Conservation (phyloP, 148 eudicot species). For the Oxyria digyna region DNA sequence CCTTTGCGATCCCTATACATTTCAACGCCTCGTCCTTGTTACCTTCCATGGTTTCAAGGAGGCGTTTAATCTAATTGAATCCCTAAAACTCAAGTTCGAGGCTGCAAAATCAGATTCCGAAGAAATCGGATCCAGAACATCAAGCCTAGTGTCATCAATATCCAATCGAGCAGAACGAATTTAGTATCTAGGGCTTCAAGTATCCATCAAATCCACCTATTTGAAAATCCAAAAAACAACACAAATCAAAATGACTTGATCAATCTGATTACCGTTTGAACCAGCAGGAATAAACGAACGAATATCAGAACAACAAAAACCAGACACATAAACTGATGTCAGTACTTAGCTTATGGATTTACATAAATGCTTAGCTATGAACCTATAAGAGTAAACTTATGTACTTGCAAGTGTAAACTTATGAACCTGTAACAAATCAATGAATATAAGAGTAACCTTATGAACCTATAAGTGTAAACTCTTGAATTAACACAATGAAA, state of each 20-base stretch:
- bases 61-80: conserved; percentile 10
- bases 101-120: conserved; percentile 7
- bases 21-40: conserved; percentile 95
- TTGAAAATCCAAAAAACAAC: too few relatives aligned
- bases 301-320: not conserved
- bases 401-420: too few relatives aligned
- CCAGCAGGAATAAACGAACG: not conserved
- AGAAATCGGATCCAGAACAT: not conserved
- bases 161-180: not conserved
- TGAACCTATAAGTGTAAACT: too few relatives aligned
- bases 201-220: conserved; percentile 18
- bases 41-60: conserved; percentile 41
- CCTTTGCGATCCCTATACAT: too few relatives aligned
- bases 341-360: too few relatives aligned
- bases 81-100: conserved; percentile 13
- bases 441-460: too few relatives aligned
- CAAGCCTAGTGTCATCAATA: not conserved
- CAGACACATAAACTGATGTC: too few relatives aligned
- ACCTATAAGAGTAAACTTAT: too few relatives aligned
- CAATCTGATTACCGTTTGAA: not conserved
- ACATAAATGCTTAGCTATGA: too few relatives aligned
- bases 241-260: too few relatives aligned
- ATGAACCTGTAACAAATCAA: too few relatives aligned
- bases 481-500: too few relatives aligned
- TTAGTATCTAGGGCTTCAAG: not conserved